Evolutionary conservation across 2,329 filamentous ascomycete genomes (phyloP), one percentile per base, ranked within the genome.

Genomic region (Cephalotrichum gorgonifer): DNA sequence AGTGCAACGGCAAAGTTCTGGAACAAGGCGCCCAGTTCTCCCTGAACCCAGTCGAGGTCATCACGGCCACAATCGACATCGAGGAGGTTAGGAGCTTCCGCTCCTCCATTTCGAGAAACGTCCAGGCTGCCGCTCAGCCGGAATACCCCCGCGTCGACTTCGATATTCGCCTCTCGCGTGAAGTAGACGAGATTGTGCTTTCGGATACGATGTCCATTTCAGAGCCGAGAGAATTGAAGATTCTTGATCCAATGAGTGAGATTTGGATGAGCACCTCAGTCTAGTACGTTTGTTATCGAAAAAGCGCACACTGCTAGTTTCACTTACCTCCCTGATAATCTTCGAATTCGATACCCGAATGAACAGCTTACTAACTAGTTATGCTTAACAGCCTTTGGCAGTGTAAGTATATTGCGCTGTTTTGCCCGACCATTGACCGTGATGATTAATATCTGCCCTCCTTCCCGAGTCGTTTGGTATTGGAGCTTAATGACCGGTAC

Each of bases 1-100:
- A 46, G 44, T 68, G 78, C 53, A 85, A 84, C 52, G 82, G 81
- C 9, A 70, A 76, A 23, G 74, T 84, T 20, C 66, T 85, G 1
- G 80, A 75, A 1, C 81, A 85, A 58, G 78, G 74, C 1, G 70
- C 71, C 1, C 81, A 85, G 51, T 85, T 85, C 62, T 78, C 73
- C 14, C 59, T 84, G 2, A 80, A 79, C 15, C 71, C 72, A 23
- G 81, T 86, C 6, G 81, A 86, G 56, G 79, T 86, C 4, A 64
- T 83, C 17, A 77, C 73, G 5, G 83, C 82, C 3, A 85, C 80
- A 0, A 70, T 86, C 6, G 81, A 86, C 55, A 67, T 86, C 2
- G 86, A 91, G 57, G 81, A 87, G 54, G 84, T 91, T 6, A 69
- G 83, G 28, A 68, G 73, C 1, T 81, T 73, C 56, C 70, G 85